Conservation (phyloP, 768 basidiomycete species). For the Hygrophorus russula region DNA sequence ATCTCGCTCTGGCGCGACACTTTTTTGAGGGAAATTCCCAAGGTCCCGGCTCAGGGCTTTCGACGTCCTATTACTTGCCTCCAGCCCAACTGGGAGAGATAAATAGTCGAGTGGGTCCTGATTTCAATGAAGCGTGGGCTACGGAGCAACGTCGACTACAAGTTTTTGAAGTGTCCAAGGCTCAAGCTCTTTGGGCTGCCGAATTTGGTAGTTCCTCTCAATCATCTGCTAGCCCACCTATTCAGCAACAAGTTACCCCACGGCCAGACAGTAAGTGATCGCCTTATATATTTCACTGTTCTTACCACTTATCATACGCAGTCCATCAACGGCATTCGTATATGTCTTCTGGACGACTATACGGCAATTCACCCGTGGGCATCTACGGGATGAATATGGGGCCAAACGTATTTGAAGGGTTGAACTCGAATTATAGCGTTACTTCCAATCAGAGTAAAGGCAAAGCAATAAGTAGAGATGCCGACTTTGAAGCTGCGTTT, state of each 20-base stretch:
- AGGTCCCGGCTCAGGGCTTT: conserved; percentile 20
- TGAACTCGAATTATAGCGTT: background rate
- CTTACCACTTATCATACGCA: conserved; percentile 9
- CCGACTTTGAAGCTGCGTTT: conserved; percentile 82
- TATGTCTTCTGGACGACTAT: conserved; percentile 22
- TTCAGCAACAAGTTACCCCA: conserved; percentile 23
- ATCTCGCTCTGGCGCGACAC: conserved; percentile 64
- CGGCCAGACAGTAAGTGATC: conserved; percentile 28
- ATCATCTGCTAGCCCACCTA: conserved; percentile 14
- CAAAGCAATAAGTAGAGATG: conserved; percentile 68
- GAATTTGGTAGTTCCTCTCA: conserved; percentile 36
- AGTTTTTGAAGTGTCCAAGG: conserved; percentile 21
- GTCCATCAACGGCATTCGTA: conserved; percentile 32
- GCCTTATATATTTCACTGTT: background rate
- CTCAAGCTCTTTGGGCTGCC: conserved; percentile 37
- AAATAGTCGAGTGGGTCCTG: conserved; percentile 18
- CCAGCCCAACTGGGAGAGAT: conserved; percentile 21
- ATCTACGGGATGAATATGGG: conserved; percentile 23
- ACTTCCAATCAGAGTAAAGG: conserved; percentile 9
- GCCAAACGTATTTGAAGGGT: conserved; percentile 15
- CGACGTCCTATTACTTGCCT: conserved; percentile 16
- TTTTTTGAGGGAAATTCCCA: conserved; percentile 53
- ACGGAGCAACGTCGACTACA: conserved; percentile 35
- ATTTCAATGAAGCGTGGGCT: conserved; percentile 42
- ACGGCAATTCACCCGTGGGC: conserved; percentile 25